These are phyloP conservation scores for Gracilaria gracilis DNA, from an alignment of 23 red algal species.

Conservation along the genomic window DNA sequence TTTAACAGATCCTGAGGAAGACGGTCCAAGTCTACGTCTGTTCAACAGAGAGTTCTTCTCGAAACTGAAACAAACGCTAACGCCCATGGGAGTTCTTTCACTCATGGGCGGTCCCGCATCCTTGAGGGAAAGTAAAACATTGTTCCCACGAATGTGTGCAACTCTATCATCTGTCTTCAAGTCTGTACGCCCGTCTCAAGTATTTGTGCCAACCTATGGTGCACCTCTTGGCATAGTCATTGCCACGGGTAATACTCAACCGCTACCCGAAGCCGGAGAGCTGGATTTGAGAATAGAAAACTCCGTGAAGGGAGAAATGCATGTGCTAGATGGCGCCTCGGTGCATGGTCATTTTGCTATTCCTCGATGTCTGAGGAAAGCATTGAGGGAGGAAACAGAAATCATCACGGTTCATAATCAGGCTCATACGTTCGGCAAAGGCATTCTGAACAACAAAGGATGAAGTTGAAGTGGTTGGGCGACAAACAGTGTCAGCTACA, in stretches of 20 bases:
- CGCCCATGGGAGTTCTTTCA: conserved; percentile 68
- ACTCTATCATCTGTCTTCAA: conserved; percentile 76
- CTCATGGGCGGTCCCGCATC: conserved; percentile 81
- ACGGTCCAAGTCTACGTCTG: conserved; percentile 76
- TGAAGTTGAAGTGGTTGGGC: too few species aligned
- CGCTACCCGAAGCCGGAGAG: not conserved
- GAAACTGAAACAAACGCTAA: conserved; percentile 56
- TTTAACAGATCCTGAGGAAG: conserved; percentile 93
- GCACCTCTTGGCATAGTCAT: conserved; percentile 71
- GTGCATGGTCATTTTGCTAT: conserved; percentile 54
- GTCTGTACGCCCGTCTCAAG: conserved; percentile 62
- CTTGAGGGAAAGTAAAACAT: conserved; percentile 71
- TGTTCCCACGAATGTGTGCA: conserved; percentile 62
- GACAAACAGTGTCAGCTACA: too few species aligned
- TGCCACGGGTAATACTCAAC: conserved; percentile 3
- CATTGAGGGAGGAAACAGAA: conserved; percentile 44
- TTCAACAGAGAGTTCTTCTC: conserved; percentile 90
- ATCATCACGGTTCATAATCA: conserved; percentile 16
- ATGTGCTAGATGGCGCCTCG: conserved; percentile 48
- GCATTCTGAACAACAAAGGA: conserved; percentile 29
- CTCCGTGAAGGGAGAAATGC: conserved; percentile 27
- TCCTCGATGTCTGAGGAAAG: conserved; percentile 29
- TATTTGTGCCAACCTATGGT: conserved; percentile 77
- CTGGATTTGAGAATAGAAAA: conserved; percentile 26
- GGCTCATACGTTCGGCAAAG: conserved; percentile 20